phyloP scores from a whole-genome alignment of 2,329 filamentous ascomycete genomes.

The Colletotrichum limetticola region DNA sequence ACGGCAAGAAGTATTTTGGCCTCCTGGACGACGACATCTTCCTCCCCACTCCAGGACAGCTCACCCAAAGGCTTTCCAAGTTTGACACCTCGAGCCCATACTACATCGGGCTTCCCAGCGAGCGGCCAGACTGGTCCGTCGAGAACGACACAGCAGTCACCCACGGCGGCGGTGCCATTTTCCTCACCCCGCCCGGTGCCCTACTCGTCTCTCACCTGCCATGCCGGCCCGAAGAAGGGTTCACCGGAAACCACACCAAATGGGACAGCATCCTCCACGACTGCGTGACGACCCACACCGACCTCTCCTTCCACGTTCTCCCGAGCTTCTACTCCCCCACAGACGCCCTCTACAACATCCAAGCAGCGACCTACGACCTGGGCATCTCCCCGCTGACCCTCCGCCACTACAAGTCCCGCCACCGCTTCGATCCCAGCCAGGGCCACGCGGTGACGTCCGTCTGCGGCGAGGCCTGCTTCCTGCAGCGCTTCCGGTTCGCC shows the following conservation, averaged over 20 bases:
- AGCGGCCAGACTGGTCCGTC: constrained; percentile 54
- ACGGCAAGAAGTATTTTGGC: constrained; percentile 53
- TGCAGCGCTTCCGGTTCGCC: constrained; percentile 57
- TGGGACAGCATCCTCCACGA: constrained; percentile 56
- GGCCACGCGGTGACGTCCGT: constrained; percentile 54
- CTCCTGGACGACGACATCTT: constrained; percentile 60
- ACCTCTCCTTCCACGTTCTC: constrained; percentile 52
- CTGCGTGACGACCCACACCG: constrained; percentile 49
- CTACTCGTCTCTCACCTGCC: constrained; percentile 47
- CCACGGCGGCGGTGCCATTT: constrained; percentile 56
- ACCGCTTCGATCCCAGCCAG: constrained; percentile 51
- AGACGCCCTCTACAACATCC: constrained; percentile 43
- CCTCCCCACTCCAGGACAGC: constrained; percentile 52
- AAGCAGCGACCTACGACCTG: constrained; percentile 49
- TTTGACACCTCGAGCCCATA: constrained; percentile 44
- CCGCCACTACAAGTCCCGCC: constrained; percentile 51
- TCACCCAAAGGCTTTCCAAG: constrained; percentile 49
- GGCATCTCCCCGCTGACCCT: constrained; percentile 54
- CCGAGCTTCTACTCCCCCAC: constrained; percentile 55
- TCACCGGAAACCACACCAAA: constrained; percentile 39
- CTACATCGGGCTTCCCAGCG: constrained; percentile 57
- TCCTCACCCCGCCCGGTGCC: constrained; percentile 51
- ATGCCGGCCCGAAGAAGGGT: constrained; percentile 42
- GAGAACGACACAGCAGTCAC: constrained; percentile 50
- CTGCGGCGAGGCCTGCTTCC: constrained; percentile 58